Evolutionary conservation across 345 rosid species (phyloP), one percentile per base, ranked within the genome.

Genomic region (Camelina hispida): DNA sequence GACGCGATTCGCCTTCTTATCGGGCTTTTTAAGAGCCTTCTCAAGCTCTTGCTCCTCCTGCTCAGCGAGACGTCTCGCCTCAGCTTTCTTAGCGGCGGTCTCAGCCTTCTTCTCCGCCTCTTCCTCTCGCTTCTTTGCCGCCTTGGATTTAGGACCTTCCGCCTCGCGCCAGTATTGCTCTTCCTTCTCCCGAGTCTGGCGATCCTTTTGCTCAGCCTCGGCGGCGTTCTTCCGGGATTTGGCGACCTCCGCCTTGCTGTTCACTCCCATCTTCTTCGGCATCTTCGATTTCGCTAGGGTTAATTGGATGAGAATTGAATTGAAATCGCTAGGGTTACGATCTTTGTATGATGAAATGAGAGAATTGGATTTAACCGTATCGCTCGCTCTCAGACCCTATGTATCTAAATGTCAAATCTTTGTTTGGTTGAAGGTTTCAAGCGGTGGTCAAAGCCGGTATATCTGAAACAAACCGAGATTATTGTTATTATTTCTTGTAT

Each of bases 241-340:
- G 22, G 99, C 96, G 38, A 69, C 98, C 90, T 95, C 99, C 40
- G 99, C 93, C 77, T 90, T 95, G 87, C 87, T 92, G 83, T 89
- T 92, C 51, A 92, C 85, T 17, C 98, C 98, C 96, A 90, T 87
- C 88, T 92, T 95, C 88, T 95, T 92, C 86, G 98, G 98, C 98
- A 93, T 93, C 74, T 75, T 82, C 55, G 54, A 43, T 61, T 28
- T 69, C 32, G 57, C 40, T 79, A 62, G 75, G 72, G 71, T 69
- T 69, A 7, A 43, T 22, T 40, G 64, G 2, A 48, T 20, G 60
- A 55, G 16, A 38, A 18, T 18, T 16, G 23, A 46, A 70, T 30
- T n/a, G 47, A 43, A 43, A 13, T 34, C 28, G 43, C 35, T 25
- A 48, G 53, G 53, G 53, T 48, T 17, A 48, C 23, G 5, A 48